Conservation (phyloP, 2,329 filamentous ascomycete genomes). For the Passalora sequoiae region DNA sequence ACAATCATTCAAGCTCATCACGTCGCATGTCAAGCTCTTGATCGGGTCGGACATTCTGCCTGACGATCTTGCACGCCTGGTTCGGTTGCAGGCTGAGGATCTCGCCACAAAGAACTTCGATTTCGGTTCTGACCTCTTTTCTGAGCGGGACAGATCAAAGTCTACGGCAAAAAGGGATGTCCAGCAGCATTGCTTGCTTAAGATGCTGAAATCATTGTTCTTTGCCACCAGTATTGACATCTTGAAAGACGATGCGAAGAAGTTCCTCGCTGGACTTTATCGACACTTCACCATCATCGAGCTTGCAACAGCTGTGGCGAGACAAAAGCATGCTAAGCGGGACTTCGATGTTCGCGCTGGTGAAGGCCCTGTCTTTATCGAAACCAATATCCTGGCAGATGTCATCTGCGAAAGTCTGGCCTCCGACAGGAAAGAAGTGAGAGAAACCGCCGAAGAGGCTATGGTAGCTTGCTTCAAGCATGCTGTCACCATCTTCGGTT, state of each 20-base stretch:
- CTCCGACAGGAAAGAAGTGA: slow-evolving; percentile 73
- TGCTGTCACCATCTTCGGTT: slow-evolving; percentile 69
- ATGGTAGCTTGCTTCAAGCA: slow-evolving; percentile 74
- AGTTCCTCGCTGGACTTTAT: slow-evolving; percentile 74
- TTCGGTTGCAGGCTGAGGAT: slow-evolving; percentile 87
- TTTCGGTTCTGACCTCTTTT: slow-evolving; percentile 64
- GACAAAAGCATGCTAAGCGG: slow-evolving; percentile 68
- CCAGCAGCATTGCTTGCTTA: slow-evolving; percentile 77
- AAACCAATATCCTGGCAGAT: slow-evolving; percentile 80
- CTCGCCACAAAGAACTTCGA: slow-evolving; percentile 67
- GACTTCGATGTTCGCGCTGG: slow-evolving; percentile 80
- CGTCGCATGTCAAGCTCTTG: slow-evolving; percentile 81
- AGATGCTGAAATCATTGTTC: slow-evolving; percentile 82
- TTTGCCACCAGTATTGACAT: slow-evolving; percentile 74
- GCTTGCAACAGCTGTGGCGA: slow-evolving; percentile 75
- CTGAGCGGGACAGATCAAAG: slow-evolving; percentile 69
- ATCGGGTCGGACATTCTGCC: slow-evolving; percentile 83
- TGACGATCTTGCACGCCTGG: slow-evolving; percentile 77
- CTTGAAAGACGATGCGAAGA: slow-evolving; percentile 68
- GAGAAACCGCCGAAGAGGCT: slow-evolving; percentile 74
- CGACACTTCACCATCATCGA: slow-evolving; percentile 89
- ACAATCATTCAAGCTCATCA: slow-evolving; percentile 83
- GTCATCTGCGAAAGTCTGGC: slow-evolving; percentile 85
- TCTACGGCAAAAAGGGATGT: slow-evolving; percentile 82
- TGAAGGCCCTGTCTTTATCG: slow-evolving; percentile 80